Conservation (phyloP, 2,329 filamentous ascomycete genomes). For the Zalaria sp. region DNA sequence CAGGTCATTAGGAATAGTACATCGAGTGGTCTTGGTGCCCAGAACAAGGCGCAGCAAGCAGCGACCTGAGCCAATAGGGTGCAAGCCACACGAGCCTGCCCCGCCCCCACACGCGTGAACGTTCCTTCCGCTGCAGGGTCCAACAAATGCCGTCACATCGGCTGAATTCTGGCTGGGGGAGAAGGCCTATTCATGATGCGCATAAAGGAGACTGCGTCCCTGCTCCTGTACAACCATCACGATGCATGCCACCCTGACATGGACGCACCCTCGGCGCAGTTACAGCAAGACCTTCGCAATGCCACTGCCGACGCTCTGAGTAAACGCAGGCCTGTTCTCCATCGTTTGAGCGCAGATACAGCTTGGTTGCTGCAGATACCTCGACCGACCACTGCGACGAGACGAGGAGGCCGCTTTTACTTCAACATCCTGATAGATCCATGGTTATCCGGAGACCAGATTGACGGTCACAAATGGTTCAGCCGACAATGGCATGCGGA, state of each 20-base stretch:
- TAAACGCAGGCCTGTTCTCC: slow-evolving; percentile 38
- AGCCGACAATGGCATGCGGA: slow-evolving; percentile 49
- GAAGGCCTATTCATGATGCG: no score
- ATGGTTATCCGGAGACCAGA: slow-evolving; percentile 49
- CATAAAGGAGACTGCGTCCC: no score
- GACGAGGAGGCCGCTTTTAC: slow-evolving; percentile 33
- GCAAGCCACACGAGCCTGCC: no score
- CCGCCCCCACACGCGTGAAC: no score
- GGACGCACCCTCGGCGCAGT: slow-evolving; percentile 21
- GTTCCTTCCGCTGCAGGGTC: no score
- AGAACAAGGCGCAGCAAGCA: neutral
- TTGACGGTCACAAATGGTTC: slow-evolving; percentile 50
- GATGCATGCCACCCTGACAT: slow-evolving; percentile 1
- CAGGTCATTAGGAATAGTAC: slow-evolving; percentile 6
- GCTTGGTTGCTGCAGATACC: slow-evolving; percentile 54
- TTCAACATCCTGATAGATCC: slow-evolving; percentile 54
- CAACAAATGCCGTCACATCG: no score
- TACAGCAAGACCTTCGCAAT: slow-evolving; percentile 27
- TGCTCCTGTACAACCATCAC: neutral
- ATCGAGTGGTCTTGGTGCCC: neutral
- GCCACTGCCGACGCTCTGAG: slow-evolving; percentile 24
- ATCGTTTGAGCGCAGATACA: slow-evolving; percentile 54
- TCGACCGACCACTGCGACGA: slow-evolving; percentile 30
- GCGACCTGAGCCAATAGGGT: no score
- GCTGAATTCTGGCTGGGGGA: no score